Base-by-base conservation (phyloP, 306 rosid genomes). In the Sindora glabra region DNA sequence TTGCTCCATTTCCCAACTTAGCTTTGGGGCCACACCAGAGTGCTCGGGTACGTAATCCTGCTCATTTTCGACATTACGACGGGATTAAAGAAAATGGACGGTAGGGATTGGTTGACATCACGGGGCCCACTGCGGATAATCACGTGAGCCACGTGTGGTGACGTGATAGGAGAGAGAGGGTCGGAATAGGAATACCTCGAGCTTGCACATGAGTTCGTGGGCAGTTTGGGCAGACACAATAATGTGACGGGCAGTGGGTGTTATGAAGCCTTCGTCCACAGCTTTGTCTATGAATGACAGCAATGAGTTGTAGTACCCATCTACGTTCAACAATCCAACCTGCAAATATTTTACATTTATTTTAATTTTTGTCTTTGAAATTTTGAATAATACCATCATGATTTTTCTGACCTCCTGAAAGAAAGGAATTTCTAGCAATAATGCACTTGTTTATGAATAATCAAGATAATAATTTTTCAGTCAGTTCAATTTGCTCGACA, bases 321-420 rank as follows among this genome's bases (percentile, higher is more conserved):
- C 99, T 16, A 92, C 99, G 67, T 92, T 92, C 54, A 92, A 68
- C 81, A 92, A 47, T 24, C 99, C 99, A 76, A 92, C 99, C 99
- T 92, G 68, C 51, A 57, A 44, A 34, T 39, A 39, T 7, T 10
- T 13, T 23, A 37, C 59, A 41, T 16, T 69, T 21, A 40, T 48
- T 48, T 64, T 45, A 10, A 17, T 23, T 40, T 21, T 14, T 13
- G 42, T 38, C 37, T 48, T 38, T 36, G 26, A 26, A 2, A 26
- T 3, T 26, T 26, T 41, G 5, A 8, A 8, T 40, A 30, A 65
- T 42, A 42, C 60, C 41, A 41, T 42, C 49, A 47, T 56, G 49
- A 24, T 47, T 56, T 36, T 51, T 67, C 57, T 67, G 73, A 67
- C 73, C 48, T 57, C 42, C 59, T 34, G 39, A 56, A 56, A 22